Evolutionary conservation across 768 basidiomycete genomes (phyloP).

Genomic region (Leccinum arenicola): DNA sequence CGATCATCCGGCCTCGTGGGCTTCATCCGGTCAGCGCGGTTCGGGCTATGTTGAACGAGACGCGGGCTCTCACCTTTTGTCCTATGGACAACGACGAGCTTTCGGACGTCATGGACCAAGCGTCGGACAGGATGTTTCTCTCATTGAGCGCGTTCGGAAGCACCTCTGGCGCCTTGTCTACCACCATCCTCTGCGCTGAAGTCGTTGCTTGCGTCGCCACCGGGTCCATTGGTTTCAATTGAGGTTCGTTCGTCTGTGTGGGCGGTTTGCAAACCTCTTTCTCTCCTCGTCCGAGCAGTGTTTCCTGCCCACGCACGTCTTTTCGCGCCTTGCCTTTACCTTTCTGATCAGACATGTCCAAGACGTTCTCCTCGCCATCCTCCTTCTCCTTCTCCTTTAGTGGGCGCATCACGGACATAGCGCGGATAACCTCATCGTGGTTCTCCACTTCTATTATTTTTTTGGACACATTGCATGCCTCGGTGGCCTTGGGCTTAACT

Average conservation of each 20-base stretch:
- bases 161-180: not conserved
- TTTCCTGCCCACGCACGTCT: not conserved
- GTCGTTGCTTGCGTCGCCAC: not conserved
- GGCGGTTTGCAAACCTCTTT: not conserved
- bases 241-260: not conserved
- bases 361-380: not conserved
- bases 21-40: not conserved
- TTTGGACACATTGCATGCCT: not conserved
- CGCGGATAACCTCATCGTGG: not conserved
- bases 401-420: not conserved
- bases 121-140: not conserved
- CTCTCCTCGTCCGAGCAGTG: not conserved
- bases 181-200: not conserved
- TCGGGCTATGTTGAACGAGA: not conserved
- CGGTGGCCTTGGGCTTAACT: not conserved
- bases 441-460: not conserved
- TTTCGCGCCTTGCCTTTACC: too few relatives aligned
- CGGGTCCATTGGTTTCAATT: not conserved
- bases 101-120: not conserved
- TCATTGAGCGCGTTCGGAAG: not conserved
- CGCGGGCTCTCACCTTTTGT: not conserved
- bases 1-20: not conserved
- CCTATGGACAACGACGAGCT: not conserved
- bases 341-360: constrained; percentile 39
- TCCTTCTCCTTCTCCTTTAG: not conserved